Evolutionary conservation across 2,329 filamentous ascomycete species (phyloP), one percentile per base, ranked within the genome.

Genomic region (Penicillium sp.): DNA sequence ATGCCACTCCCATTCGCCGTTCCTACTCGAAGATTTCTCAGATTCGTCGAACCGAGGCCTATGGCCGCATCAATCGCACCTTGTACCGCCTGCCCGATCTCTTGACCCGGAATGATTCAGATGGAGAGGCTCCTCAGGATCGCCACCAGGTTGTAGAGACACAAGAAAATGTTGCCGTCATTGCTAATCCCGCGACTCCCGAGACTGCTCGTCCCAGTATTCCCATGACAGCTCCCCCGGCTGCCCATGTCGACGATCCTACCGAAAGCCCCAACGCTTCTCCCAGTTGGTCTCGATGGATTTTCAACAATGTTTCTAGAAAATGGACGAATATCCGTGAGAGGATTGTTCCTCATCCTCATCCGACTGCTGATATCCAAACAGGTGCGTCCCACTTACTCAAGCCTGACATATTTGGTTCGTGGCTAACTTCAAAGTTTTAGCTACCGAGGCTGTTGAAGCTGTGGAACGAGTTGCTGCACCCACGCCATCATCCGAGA

Each of bases 51-150:
- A 56, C 54, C 3, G 66, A 70, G 49, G 56, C 55, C 23, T 53
- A 63, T 42, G 69, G 67, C 10, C 60, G 62, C 4, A 64, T 70
- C 25, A 56, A 67, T 18, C 61, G 55, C n/a, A 69, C 69, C 4
- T 49, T 70, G 9, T 68, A 65, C 38, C 66, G 65, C 13, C 49
- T 69, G 27, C 62, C 67, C 13, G 49, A 67, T 33, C 53, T 66
- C 6, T 49, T 70, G n/a, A 60, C 61, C 15, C 64, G 69, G 50
- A 59, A 58, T 23, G 61, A 65, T 42, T 42, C 31, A 41, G 35
- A 18, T 20, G 38, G 52, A 39, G 42, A 28, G 39, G 37, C 25
- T 42, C 23, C 24, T 9, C 9, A 25, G 13, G 41, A 31, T 18
- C 29, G 15, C 27, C 28, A 23, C 25, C 41, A 49, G 13, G 27